A percentile compares a stretch with the other conserved stretches of the same genome.
phyloP scores from a whole-genome alignment of 1,139 yeast species.

The Yamadazyma dendronema region DNA sequence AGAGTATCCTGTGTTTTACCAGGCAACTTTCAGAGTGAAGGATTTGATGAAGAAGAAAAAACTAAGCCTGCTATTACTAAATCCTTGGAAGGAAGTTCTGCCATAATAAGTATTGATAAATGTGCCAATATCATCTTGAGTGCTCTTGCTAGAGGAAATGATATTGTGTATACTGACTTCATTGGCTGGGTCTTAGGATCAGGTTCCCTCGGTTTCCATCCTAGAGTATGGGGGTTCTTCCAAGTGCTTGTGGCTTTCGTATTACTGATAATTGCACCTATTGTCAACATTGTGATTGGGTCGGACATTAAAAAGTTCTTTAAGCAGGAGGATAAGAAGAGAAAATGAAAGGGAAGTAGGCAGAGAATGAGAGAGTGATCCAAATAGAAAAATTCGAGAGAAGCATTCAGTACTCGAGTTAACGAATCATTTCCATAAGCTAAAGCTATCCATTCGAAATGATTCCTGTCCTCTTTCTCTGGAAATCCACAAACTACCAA shows the following conservation, averaged over 20 bases:
- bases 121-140: constrained; percentile 65
- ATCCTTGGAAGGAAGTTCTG: constrained; percentile 80
- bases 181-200: constrained; percentile 82
- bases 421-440: no score
- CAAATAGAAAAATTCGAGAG: background rate
- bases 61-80: constrained; percentile 86
- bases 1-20: constrained; percentile 69
- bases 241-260: constrained; percentile 50
- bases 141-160: constrained; percentile 62
- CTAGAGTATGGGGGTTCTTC: constrained; percentile 58
- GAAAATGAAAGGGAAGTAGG: constrained; percentile 2
- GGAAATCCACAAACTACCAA: background rate
- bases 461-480: no score
- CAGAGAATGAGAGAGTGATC: background rate
- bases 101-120: constrained; percentile 61
- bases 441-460: no score
- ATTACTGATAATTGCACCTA: constrained; percentile 62
- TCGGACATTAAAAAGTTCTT: constrained; percentile 51
- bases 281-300: constrained; percentile 53
- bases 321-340: constrained; percentile 14
- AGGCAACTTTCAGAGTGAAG: constrained; percentile 89
- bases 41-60: constrained; percentile 73
- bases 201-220: constrained; percentile 65
- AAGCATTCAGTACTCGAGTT: no score
- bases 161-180: constrained; percentile 76